A percentile compares a stretch with the other conserved stretches of the same genome.
These are phyloP conservation scores for Hyaloscypha finlandica DNA, from an alignment of 495 filamentous ascomycete species.

Conservation along the genomic window DNA sequence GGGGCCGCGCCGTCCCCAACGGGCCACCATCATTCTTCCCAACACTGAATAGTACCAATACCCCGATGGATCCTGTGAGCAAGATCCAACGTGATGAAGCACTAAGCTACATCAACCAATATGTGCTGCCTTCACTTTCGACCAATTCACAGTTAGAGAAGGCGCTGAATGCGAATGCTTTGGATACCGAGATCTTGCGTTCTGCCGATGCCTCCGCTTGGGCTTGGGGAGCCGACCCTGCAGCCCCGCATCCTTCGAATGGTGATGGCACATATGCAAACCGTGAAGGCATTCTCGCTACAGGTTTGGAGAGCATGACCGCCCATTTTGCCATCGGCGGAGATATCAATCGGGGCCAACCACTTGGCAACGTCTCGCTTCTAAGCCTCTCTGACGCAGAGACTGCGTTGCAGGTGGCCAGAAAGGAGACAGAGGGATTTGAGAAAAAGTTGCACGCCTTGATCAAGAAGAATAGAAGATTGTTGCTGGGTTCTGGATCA, in stretches of 20 bases:
- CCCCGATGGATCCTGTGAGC: slow-evolving; percentile 50
- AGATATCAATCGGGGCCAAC: slow-evolving; percentile 31
- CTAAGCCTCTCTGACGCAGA: slow-evolving; percentile 65
- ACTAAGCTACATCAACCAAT: slow-evolving; percentile 67
- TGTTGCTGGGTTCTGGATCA: slow-evolving; percentile 39
- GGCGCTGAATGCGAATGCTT: slow-evolving; percentile 33
- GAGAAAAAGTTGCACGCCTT: slow-evolving; percentile 67
- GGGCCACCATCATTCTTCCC: slow-evolving; percentile 56
- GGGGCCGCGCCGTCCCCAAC: slow-evolving; percentile 57
- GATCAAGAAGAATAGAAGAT: slow-evolving; percentile 60
- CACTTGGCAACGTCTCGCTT: slow-evolving; percentile 49
- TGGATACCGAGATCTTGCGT: slow-evolving; percentile 40
- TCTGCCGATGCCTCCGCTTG: slow-evolving; percentile 42
- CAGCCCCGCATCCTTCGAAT: neutral
- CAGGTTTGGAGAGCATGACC: slow-evolving; percentile 27
- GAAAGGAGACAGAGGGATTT: slow-evolving; percentile 67
- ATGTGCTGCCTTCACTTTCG: slow-evolving; percentile 52
- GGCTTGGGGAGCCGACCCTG: slow-evolving; percentile 30
- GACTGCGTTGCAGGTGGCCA: slow-evolving; percentile 51
- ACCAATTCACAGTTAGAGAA: slow-evolving; percentile 34
- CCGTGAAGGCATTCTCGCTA: slow-evolving; percentile 29
- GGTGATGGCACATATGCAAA: slow-evolving; percentile 10
- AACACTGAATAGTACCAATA: slow-evolving; percentile 32
- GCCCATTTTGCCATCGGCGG: slow-evolving; percentile 33
- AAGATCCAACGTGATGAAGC: slow-evolving; percentile 64